Conservation (phyloP, 306 rosid species). For the Sechiopsis laciniata region DNA sequence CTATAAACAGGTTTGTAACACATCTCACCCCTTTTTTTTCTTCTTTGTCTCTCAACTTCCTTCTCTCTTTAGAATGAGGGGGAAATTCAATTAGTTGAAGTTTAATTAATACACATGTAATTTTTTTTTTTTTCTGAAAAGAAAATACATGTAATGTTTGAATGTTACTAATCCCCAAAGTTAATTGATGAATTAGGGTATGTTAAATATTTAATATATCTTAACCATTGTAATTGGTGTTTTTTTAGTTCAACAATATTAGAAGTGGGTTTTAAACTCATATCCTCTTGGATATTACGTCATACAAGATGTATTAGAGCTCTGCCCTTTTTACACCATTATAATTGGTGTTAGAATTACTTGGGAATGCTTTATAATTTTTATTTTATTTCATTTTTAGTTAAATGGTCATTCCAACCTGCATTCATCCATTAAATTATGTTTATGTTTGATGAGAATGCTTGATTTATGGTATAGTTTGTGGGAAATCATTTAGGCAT, state of each 20-base stretch:
- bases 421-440: neutral
- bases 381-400: too few species aligned
- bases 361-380: too few species aligned
- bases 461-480: neutral
- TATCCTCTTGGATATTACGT: too few species aligned
- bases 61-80: neutral
- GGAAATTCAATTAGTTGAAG: neutral
- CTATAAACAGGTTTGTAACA: constrained; percentile 23
- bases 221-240: neutral
- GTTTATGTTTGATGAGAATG: neutral
- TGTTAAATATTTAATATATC: neutral
- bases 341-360: neutral
- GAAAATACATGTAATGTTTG: neutral
- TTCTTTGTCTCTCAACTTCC: neutral
- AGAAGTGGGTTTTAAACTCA: too few species aligned
- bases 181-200: neutral
- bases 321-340: too few species aligned
- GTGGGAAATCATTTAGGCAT: too few species aligned
- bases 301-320: too few species aligned
- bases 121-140: too few species aligned
- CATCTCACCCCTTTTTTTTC: neutral
- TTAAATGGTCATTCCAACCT: neutral
- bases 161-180: neutral
- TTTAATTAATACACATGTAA: neutral
- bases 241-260: too few species aligned